phyloP scores from a whole-genome alignment of 2,329 filamentous ascomycete genomes.

The Didymella segeticola region DNA sequence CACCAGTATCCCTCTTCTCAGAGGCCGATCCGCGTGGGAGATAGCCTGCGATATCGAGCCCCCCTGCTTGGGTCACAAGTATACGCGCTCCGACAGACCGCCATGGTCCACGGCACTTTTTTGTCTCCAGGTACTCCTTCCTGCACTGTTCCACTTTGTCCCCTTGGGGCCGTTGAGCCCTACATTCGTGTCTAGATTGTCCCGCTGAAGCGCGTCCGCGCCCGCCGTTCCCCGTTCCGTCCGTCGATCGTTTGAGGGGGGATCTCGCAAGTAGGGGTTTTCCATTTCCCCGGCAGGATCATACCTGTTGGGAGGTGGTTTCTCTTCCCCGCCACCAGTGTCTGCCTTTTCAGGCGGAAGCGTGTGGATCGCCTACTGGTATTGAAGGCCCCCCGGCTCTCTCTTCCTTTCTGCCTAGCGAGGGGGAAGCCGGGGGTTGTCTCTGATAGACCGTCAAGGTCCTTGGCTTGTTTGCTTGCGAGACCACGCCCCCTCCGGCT shows the following conservation, averaged over 20 bases:
- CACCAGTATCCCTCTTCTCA: conserved; percentile 33
- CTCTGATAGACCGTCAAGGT: conserved; percentile 38
- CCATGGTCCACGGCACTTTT: conserved; percentile 30
- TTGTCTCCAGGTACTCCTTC: conserved; percentile 30
- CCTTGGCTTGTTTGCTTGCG: conserved; percentile 34
- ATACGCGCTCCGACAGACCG: conserved; percentile 28
- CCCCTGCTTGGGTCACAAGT: no score
- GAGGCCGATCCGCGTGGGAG: conserved; percentile 32
- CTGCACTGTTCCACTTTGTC: conserved; percentile 12
- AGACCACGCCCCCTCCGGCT: conserved; percentile 26
- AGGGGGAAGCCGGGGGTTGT: no score
- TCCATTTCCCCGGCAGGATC: neutral
- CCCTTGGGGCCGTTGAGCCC: conserved; percentile 17
- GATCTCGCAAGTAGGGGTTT: conserved; percentile 29
- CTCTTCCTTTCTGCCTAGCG: no score
- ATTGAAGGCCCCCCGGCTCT: conserved; percentile 26
- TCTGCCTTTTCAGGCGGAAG: conserved; percentile 24
- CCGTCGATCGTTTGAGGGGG: conserved; percentile 22
- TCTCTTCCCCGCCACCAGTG: conserved; percentile 33
- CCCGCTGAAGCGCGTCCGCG: conserved; percentile 16
- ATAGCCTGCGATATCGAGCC: conserved; percentile 35
- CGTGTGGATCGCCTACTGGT: conserved; percentile 39
- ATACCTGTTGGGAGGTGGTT: conserved; percentile 5
- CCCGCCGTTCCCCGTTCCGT: conserved; percentile 9
- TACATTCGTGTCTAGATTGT: conserved; percentile 18